phyloP scores from a whole-genome alignment of 2,329 filamentous ascomycete genomes.

The Daldinia eschscholtzii region DNA sequence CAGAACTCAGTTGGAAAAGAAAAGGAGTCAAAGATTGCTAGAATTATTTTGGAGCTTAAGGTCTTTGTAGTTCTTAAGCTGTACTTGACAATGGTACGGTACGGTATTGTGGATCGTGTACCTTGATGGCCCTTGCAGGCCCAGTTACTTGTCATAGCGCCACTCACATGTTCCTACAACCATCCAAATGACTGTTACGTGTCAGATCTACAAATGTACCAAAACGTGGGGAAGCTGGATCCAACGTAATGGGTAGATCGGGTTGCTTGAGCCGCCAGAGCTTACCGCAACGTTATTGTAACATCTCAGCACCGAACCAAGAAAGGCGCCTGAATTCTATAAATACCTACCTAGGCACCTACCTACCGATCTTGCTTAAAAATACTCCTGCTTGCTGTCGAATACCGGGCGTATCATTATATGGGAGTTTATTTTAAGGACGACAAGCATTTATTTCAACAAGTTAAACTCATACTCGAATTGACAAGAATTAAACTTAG shows the following conservation, averaged over 20 bases:
- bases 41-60: not conserved
- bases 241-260: not conserved
- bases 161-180: not conserved
- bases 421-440: no score
- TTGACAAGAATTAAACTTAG: no score
- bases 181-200: not conserved
- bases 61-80: not conserved
- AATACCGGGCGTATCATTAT: no score
- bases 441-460: no score
- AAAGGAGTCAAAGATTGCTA: not conserved
- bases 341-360: no score
- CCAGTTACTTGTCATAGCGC: not conserved
- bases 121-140: constrained; percentile 22
- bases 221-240: constrained; percentile 20
- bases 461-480: no score
- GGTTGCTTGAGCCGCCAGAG: not conserved
- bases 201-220: constrained; percentile 10
- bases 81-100: no score
- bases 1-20: not conserved
- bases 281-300: not conserved
- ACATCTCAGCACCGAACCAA: not conserved
- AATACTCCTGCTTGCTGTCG: no score
- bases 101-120: constrained; percentile 7
- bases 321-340: not conserved
- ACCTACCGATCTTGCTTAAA: no score